phyloP scores from a whole-genome alignment of 78 protist species.

The slime mould (Dictyostelium discoideum) region DNA sequence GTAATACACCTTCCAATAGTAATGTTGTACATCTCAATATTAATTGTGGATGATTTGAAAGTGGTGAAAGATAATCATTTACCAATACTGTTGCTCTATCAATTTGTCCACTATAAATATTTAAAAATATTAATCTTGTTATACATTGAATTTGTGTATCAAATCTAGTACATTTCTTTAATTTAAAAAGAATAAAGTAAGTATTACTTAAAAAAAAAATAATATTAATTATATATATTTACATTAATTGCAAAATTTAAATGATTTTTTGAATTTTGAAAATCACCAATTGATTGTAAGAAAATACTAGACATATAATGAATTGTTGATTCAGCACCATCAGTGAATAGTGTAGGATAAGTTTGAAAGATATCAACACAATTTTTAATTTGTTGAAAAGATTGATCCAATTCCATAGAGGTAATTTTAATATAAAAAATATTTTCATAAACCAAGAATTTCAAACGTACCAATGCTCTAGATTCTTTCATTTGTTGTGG shows the following conservation, averaged over 20 bases:
- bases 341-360: constrained; percentile 38
- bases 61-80: constrained; percentile 16
- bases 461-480: constrained; percentile 27
- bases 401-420: not conserved
- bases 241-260: constrained; percentile 22
- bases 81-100: constrained; percentile 12
- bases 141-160: constrained; percentile 63
- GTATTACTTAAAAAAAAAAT: not conserved
- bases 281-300: constrained; percentile 25
- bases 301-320: constrained; percentile 33
- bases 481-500: constrained; percentile 42
- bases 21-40: constrained; percentile 3
- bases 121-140: constrained; percentile 7
- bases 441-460: constrained; percentile 53
- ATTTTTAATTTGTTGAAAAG: constrained; percentile 13
- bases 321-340: constrained; percentile 29
- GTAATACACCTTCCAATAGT: constrained; percentile 25
- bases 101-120: not conserved
- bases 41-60: constrained; percentile 58
- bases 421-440: constrained; percentile 27
- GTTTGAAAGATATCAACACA: constrained; percentile 1
- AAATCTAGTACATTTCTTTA: constrained; percentile 59
- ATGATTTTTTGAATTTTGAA: not conserved
- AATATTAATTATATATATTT: not conserved
- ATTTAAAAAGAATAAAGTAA: not conserved